These are phyloP conservation scores for Cyberlindnera sargentensis DNA, from an alignment of 805 yeast species.

Conservation along the genomic window DNA sequence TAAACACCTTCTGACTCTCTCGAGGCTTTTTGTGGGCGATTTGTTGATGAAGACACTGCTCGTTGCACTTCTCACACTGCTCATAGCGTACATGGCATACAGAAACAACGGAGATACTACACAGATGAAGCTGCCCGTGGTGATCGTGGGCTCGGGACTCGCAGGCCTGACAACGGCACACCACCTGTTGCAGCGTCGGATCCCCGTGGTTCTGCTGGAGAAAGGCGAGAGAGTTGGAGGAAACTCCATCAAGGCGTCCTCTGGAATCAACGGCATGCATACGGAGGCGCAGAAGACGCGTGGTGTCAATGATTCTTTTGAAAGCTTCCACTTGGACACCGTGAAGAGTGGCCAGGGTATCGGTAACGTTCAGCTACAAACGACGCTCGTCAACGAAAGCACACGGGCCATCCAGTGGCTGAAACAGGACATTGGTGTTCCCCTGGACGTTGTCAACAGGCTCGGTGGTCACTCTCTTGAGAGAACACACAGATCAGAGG, in stretches of 20 bases:
- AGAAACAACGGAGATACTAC: no score
- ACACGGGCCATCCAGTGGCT: conserved; percentile 70
- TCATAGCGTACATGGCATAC: neutral
- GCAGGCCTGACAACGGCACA: conserved; percentile 69
- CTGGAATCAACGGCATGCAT: conserved; percentile 65
- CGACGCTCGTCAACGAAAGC: conserved; percentile 53
- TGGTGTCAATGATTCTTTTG: conserved; percentile 48
- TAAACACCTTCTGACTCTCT: no score
- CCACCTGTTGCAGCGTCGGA: conserved; percentile 34
- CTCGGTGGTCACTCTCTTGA: conserved; percentile 79
- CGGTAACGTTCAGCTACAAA: conserved; percentile 52
- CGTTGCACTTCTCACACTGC: neutral
- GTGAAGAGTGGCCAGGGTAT: conserved; percentile 55
- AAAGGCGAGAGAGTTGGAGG: conserved; percentile 47
- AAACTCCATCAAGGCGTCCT: conserved; percentile 54
- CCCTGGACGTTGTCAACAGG: conserved; percentile 61
- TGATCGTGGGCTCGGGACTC: conserved; percentile 76
- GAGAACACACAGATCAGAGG: conserved; percentile 73
- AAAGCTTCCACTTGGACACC: conserved; percentile 59
- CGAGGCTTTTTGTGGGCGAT: no score
- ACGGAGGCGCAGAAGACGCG: conserved; percentile 51
- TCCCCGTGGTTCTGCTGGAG: conserved; percentile 41
- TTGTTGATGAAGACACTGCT: neutral
- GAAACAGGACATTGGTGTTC: conserved; percentile 52
- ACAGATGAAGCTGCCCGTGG: conserved; percentile 11